phyloP scores from a whole-genome alignment of 192 early-diverging fungal species.

The Funneliformis geosporum region DNA sequence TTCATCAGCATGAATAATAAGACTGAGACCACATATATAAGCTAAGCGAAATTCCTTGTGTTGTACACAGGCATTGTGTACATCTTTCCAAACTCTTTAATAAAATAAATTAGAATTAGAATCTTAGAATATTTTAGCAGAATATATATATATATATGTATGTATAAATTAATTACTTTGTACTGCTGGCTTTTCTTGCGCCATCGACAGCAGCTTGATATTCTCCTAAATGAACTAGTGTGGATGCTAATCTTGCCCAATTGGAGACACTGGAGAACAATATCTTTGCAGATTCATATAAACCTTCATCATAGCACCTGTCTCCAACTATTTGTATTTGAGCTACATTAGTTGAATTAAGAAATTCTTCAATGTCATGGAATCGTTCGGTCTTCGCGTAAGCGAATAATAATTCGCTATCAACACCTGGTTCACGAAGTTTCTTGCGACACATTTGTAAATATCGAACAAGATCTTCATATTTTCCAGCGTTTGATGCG shows the following conservation, averaged over 20 bases:
- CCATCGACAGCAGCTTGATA: conserved; percentile 98
- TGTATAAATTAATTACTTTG: conserved; percentile 51
- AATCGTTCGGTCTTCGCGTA: conserved; percentile 94
- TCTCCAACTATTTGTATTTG: conserved; percentile 93
- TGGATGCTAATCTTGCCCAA: conserved; percentile 96
- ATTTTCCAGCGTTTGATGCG: conserved; percentile 83
- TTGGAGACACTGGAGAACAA: conserved; percentile 96
- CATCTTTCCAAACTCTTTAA: conserved; percentile 95
- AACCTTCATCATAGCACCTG: conserved; percentile 87
- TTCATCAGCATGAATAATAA: conserved; percentile 98
- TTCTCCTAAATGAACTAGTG: conserved; percentile 91
- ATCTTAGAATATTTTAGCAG: not conserved
- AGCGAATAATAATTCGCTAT: conserved; percentile 93
- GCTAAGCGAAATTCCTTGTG: conserved; percentile 95
- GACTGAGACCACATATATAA: conserved; percentile 95
- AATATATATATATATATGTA: not conserved
- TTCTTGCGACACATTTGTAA: conserved; percentile 94
- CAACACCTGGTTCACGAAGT: conserved; percentile 92
- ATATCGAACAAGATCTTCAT: conserved; percentile 92
- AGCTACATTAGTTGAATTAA: conserved; percentile 90
- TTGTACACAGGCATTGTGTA: conserved; percentile 93
- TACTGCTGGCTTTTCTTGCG: conserved; percentile 97
- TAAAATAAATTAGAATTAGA: not conserved
- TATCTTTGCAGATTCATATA: conserved; percentile 93
- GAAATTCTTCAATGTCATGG: conserved; percentile 92